Conservation (phyloP, 352 stramenopile genomes). For the Halophytophthora batemanensis region DNA sequence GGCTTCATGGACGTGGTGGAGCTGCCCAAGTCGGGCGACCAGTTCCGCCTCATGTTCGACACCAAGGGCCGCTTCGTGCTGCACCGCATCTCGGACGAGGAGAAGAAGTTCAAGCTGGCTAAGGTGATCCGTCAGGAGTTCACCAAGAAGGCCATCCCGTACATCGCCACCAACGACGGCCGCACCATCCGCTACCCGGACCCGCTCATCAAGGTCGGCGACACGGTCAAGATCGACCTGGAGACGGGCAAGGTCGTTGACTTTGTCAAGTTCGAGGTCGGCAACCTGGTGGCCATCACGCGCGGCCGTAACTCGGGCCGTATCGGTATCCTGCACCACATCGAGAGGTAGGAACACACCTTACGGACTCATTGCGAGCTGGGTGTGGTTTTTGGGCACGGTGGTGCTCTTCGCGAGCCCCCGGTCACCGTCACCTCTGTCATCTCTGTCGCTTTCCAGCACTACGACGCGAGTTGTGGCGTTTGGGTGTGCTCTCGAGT, state of each 20-base stretch:
- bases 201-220: slow-evolving; percentile 98
- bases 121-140: slow-evolving; percentile 96
- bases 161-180: slow-evolving; percentile 98
- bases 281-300: slow-evolving; percentile 97
- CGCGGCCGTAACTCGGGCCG: slow-evolving; percentile 96
- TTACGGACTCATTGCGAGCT: slow-evolving; percentile 86
- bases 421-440: too few relatives aligned
- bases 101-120: slow-evolving; percentile 99
- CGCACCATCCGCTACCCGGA: slow-evolving; percentile 99
- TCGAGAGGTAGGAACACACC: slow-evolving; percentile 94
- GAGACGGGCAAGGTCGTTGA: slow-evolving; percentile 97
- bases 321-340: slow-evolving; percentile 96
- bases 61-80: slow-evolving; percentile 99
- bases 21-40: slow-evolving; percentile 95
- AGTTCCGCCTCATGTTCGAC: slow-evolving; percentile 98
- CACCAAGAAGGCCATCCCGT: slow-evolving; percentile 97
- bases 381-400: slow-evolving; percentile 67
- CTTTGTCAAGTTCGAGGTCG: slow-evolving; percentile 98
- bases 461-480: slow-evolving; percentile 1
- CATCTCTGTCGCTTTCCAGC: too few relatives aligned
- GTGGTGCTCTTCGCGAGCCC: too few relatives aligned
- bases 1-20: slow-evolving; percentile 99
- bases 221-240: slow-evolving; percentile 99
- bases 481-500: too few relatives aligned
- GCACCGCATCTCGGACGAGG: slow-evolving; percentile 94